A percentile compares a stretch with the other conserved stretches of the same genome.
Conservation (phyloP, 805 yeast genomes). For the Kazachstania africana region DNA sequence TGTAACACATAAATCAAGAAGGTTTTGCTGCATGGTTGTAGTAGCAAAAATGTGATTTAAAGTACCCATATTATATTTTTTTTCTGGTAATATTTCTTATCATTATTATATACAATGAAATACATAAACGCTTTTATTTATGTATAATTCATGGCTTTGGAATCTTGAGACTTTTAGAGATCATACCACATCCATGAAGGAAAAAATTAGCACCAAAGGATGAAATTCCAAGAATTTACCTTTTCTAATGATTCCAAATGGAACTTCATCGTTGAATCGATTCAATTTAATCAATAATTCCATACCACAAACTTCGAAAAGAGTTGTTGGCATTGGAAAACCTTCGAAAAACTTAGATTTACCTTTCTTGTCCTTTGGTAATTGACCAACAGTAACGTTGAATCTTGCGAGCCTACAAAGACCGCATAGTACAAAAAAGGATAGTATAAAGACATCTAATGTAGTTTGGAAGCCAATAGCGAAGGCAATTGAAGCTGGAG, state of each 20-base stretch:
- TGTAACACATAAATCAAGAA: too few relatives aligned
- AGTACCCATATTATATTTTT: too few relatives aligned
- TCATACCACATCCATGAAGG: conserved; percentile 81
- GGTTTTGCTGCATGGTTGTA: too few relatives aligned
- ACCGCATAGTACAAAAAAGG: conserved; percentile 87
- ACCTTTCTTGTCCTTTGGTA: conserved; percentile 83
- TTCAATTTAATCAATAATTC: conserved; percentile 49
- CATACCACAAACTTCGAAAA: conserved; percentile 63
- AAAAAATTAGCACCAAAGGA: conserved; percentile 48
- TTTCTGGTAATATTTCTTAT: too few relatives aligned
- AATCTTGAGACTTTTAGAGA: conserved; percentile 79
- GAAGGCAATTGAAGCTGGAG: conserved; percentile 89
- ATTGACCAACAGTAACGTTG: conserved; percentile 83
- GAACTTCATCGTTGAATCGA: conserved; percentile 40
- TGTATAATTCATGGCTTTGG: conserved; percentile 90
- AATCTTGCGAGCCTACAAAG: conserved; percentile 89
- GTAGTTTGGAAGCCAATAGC: conserved; percentile 83
- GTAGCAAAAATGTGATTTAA: too few relatives aligned
- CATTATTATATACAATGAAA: too few relatives aligned
- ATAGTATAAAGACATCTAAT: conserved; percentile 60
- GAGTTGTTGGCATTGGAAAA: conserved; percentile 84
- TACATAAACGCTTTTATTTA: too few relatives aligned
- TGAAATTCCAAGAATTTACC: conserved; percentile 64
- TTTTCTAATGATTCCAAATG: conserved; percentile 50
- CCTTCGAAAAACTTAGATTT: conserved; percentile 92